These are phyloP conservation scores for Ceratobasidium sp. DNA, from an alignment of 1,284 basidiomycete genomes.

Conservation along the genomic window DNA sequence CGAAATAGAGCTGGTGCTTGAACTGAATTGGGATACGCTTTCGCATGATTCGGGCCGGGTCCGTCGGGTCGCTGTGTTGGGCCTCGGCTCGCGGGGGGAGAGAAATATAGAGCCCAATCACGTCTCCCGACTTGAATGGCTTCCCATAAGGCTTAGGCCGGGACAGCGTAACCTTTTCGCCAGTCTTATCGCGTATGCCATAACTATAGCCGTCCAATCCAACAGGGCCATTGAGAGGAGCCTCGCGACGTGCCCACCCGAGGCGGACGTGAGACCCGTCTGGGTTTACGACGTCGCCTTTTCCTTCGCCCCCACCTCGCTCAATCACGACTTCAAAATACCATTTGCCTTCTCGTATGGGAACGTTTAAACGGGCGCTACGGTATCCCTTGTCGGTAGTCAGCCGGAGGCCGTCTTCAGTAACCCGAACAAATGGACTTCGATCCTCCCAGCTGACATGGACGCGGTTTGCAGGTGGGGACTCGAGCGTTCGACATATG, in stretches of 20 bases:
- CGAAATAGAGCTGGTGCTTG: conserved; percentile 97
- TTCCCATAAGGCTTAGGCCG: conserved; percentile 79
- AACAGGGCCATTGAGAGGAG: conserved; percentile 88
- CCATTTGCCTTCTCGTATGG: conserved; percentile 90
- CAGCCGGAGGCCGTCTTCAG: conserved; percentile 78
- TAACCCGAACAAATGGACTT: conserved; percentile 78
- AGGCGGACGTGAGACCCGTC: conserved; percentile 82
- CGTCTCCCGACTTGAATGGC: conserved; percentile 81
- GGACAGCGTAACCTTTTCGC: conserved; percentile 88
- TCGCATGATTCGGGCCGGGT: conserved; percentile 72
- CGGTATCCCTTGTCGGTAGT: conserved; percentile 89
- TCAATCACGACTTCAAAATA: conserved; percentile 90
- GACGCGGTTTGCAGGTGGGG: conserved; percentile 63
- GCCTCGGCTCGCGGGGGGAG: conserved; percentile 72
- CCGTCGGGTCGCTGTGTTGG: conserved; percentile 62
- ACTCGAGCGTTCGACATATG: conserved; percentile 74
- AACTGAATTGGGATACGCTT: conserved; percentile 92
- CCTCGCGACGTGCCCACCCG: conserved; percentile 92
- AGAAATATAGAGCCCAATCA: conserved; percentile 91
- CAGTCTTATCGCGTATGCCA: conserved; percentile 87
- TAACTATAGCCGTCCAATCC: conserved; percentile 96
- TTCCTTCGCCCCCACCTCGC: conserved; percentile 72
- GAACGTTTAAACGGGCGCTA: conserved; percentile 87
- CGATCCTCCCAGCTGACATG: conserved; percentile 89
- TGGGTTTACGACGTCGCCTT: conserved; percentile 44